These are phyloP conservation scores for Scheffersomyces quercinus DNA, from an alignment of 1,139 yeast species.

Conservation along the genomic window DNA sequence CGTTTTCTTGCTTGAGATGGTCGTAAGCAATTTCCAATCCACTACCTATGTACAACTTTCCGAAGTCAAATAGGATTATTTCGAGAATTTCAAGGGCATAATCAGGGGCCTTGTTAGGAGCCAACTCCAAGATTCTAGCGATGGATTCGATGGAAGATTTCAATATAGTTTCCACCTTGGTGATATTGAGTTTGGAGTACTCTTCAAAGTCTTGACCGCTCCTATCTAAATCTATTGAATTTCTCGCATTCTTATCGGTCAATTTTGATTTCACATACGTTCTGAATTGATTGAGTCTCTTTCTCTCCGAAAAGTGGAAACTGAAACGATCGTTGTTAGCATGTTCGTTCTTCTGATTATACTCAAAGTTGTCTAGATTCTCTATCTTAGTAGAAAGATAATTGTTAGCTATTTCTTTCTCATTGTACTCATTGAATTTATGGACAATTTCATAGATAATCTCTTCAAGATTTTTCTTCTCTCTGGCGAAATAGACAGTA, in stretches of 20 bases:
- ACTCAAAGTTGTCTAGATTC: constrained; percentile 33
- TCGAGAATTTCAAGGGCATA: constrained; percentile 69
- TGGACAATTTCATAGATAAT: constrained; percentile 54
- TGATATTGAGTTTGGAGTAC: constrained; percentile 37
- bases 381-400: constrained; percentile 46
- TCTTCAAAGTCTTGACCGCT: constrained; percentile 25
- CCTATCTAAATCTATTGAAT: constrained; percentile 21
- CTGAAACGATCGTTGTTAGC: constrained; percentile 27
- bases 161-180: constrained; percentile 61
- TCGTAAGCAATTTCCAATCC: constrained; percentile 73
- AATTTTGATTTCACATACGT: constrained; percentile 41
- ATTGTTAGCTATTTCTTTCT: constrained; percentile 49
- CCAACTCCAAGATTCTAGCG: constrained; percentile 74
- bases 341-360: constrained; percentile 14
- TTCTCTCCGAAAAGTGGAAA: constrained; percentile 41
- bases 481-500: constrained; percentile 68
- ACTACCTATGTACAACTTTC: constrained; percentile 70
- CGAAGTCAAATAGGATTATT: constrained; percentile 66
- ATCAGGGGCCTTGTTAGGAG: constrained; percentile 63
- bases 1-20: constrained; percentile 30
- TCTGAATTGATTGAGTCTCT: constrained; percentile 41
- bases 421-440: constrained; percentile 53
- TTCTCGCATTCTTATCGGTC: constrained; percentile 23
- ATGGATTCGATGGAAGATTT: constrained; percentile 78
- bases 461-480: constrained; percentile 69